A percentile compares a stretch with the other conserved stretches of the same genome.
Evolutionary conservation across 257 asterid genomes (phyloP).

Genomic region (Gentiana macrophylla): DNA sequence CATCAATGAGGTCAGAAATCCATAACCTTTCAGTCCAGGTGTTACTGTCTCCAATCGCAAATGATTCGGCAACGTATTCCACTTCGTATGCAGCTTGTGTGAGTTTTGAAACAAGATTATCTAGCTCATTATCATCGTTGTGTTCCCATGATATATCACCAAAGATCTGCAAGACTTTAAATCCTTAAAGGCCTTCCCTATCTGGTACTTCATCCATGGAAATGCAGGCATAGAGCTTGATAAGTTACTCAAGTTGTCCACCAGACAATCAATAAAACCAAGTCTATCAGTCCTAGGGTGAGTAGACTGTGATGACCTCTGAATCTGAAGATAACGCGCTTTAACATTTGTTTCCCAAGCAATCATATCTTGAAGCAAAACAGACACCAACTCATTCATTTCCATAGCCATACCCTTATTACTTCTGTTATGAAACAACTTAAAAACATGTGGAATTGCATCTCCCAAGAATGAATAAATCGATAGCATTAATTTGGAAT

Average conservation of each 20-base stretch:
- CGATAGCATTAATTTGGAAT: no score
- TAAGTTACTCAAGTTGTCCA: neutral
- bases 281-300: neutral
- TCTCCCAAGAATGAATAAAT: no score
- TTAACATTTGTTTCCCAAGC: no score
- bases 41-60: neutral
- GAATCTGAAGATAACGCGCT: no score
- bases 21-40: neutral
- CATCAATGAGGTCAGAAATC: neutral
- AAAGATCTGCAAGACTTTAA: neutral
- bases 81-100: neutral
- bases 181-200: neutral
- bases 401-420: no score
- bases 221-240: no score
- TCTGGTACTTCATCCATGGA: no score
- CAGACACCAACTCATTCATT: no score
- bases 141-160: neutral
- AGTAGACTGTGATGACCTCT: neutral
- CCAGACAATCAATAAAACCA: constrained; percentile 2
- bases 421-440: no score
- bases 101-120: no score
- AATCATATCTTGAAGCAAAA: no score
- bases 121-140: neutral
- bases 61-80: neutral
- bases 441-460: no score